Percentiles rank a stretch among this genome's conserved stretches.
Conservation (phyloP, 2,329 filamentous ascomycete genomes). For the Fusarium sp. region DNA sequence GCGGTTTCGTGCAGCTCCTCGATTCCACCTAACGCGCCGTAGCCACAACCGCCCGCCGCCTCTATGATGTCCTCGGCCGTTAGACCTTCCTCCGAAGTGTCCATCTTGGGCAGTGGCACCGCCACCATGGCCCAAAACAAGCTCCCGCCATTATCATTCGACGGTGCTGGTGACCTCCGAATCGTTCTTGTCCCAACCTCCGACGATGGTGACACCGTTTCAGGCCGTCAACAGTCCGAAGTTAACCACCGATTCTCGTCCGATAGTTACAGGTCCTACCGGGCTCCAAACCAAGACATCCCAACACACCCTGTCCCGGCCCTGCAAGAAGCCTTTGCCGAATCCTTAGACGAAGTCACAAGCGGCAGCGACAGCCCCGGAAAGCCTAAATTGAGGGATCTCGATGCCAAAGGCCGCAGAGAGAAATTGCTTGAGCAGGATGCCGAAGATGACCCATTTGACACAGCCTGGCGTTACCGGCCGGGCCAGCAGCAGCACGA, state of each 20-base stretch:
- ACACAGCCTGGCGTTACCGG: conserved; percentile 82
- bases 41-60: conserved; percentile 18
- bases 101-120: conserved; percentile 43
- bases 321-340: conserved; percentile 87
- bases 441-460: conserved; percentile 79
- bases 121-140: conserved; percentile 51
- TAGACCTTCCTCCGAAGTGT: conserved; percentile 45
- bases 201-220: conserved; percentile 34
- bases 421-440: conserved; percentile 78
- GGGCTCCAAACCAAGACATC: conserved; percentile 45
- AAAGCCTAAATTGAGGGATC: conserved; percentile 68
- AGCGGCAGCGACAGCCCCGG: conserved; percentile 56
- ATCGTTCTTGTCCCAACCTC: conserved; percentile 50
- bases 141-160: conserved; percentile 51
- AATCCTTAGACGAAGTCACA: conserved; percentile 83
- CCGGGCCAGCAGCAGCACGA: conserved; percentile 87
- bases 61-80: conserved; percentile 45
- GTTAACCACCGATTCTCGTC: conserved; percentile 39
- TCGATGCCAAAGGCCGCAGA: conserved; percentile 74
- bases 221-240: conserved; percentile 23
- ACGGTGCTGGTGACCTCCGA: conserved; percentile 48
- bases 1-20: conserved; percentile 34
- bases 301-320: conserved; percentile 77
- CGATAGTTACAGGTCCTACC: conserved; percentile 45
- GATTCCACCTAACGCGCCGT: conserved; percentile 13